Base-by-base conservation (phyloP, 2,329 filamentous ascomycete genomes). In the Penicillium sp. region DNA sequence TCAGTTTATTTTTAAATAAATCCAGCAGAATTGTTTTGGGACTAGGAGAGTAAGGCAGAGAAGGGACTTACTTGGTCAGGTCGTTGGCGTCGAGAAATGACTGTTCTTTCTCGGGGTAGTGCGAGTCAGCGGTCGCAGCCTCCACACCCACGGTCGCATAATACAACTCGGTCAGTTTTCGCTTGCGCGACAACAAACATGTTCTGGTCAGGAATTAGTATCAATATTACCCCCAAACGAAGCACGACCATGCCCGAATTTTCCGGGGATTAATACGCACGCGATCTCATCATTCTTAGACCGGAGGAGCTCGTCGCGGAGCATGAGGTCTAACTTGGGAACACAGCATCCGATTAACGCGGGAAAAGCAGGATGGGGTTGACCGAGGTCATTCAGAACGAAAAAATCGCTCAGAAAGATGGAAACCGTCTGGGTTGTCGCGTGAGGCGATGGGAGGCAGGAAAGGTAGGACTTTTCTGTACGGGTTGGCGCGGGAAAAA, bases 131-230 rank as follows among this genome's bases (percentile, higher is more conserved):
- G 65, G 60, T 65, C 56, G 67, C 66, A 56, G 57, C 59, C 51
- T 61, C 56, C 52, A 69, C 62, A 50, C 73, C 65, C 62, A 81
- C 79, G 65, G 83, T 84, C 72, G 85, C 82, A 75, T 85, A 78
- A 72, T 84, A 94, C 57, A 95, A 77, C 71, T 92, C 84, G 65
- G 83, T 82, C 64, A 95, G 76, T 75, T 93, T 93, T 67, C 86
- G 82, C 78, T 93, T 92, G 68, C 85, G 84, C 75, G 84, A 86
- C 68, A 75, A 76, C 74, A 84, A 78, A 76, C 70, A 71, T 60
- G 61, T 64, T 63, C 69, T 72, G 35, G 55, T 51, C 62, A 44
- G 42, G 52, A 54, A 52, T 67, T 48, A 66, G 64, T 59, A 51
- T 61, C 47, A 55, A 51, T 47, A 49, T 41, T 33, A 47, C 45